These are phyloP conservation scores for Metrosideros polymorpha DNA, from an alignment of 441 rosid species.

Conservation along the genomic window DNA sequence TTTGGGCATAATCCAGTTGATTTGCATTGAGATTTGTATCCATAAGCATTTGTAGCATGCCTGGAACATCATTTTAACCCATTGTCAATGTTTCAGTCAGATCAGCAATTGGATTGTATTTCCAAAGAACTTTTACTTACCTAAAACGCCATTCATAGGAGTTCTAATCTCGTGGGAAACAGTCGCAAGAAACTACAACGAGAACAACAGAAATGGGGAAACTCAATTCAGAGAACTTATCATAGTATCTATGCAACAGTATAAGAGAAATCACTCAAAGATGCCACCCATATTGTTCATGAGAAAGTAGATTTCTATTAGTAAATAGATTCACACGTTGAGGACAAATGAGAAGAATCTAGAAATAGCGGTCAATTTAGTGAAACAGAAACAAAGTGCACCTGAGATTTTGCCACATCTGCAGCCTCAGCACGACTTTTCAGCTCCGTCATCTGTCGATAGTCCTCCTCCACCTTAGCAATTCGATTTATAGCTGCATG, in stretches of 20 bases:
- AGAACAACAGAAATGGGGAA: constrained; percentile 1
- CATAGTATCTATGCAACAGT: neutral
- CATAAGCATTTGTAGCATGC: constrained; percentile 95
- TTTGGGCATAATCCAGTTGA: constrained; percentile 77
- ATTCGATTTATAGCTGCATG: constrained; percentile 69
- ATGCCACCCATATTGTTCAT: neutral
- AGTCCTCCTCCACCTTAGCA: constrained; percentile 69
- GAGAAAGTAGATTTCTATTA: constrained; percentile 3
- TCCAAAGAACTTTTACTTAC: constrained; percentile 22
- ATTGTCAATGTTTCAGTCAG: constrained; percentile 3
- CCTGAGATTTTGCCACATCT: constrained; percentile 98
- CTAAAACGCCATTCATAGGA: constrained; percentile 97
- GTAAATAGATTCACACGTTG: neutral
- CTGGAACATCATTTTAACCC: constrained; percentile 28
- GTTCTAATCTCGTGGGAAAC: constrained; percentile 98
- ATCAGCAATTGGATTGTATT: constrained; percentile 1
- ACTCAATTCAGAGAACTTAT: neutral
- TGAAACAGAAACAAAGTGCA: constrained; percentile 11
- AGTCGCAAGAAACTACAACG: constrained; percentile 82
- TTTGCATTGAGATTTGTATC: constrained; percentile 69
- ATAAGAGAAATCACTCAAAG: neutral
- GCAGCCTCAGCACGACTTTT: constrained; percentile 98
- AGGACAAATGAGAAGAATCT: neutral
- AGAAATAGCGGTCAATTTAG: neutral
- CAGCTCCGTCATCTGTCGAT: constrained; percentile 61